These are phyloP conservation scores for Tillandsia fasciculata DNA, from an alignment of 176 grass and related monocot species.

Conservation along the genomic window DNA sequence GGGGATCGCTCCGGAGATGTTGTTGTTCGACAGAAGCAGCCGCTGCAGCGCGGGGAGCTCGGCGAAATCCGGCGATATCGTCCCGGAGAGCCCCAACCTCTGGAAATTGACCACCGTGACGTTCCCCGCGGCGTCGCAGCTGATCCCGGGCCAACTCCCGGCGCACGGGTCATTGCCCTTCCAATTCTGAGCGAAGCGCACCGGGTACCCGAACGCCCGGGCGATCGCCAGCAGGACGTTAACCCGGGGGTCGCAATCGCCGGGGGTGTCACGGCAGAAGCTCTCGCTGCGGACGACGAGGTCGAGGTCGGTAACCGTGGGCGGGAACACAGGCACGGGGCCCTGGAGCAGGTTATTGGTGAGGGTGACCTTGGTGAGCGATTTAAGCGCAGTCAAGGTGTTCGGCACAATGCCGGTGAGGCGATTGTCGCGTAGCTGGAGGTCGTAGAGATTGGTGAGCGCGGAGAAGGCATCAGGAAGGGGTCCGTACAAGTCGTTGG, in stretches of 20 bases:
- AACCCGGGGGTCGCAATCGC: constrained; percentile 53
- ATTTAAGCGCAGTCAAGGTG: constrained; percentile 36
- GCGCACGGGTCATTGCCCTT: constrained; percentile 55
- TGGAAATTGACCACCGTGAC: constrained; percentile 36
- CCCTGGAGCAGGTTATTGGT: constrained; percentile 73
- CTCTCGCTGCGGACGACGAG: constrained; percentile 4
- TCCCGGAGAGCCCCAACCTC: constrained; percentile 33
- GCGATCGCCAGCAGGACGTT: constrained; percentile 57
- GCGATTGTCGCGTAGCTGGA: constrained; percentile 65
- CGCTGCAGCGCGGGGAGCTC: constrained; percentile 35
- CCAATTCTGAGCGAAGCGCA: constrained; percentile 29
- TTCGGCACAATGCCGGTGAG: constrained; percentile 50
- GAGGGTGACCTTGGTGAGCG: constrained; percentile 36
- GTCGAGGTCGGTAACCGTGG: constrained; percentile 1
- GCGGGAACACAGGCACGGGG: constrained; percentile 23
- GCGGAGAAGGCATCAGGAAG: constrained; percentile 55
- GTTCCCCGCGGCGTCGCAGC: constrained; percentile 25
- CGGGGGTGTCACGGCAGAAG: constrained; percentile 40
- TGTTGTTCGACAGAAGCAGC: constrained; percentile 51
- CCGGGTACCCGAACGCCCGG: constrained; percentile 55
- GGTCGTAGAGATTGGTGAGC: constrained; percentile 27
- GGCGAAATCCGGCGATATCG: constrained; percentile 53
- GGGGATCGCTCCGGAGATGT: constrained; percentile 55
- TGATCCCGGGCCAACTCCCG: constrained; percentile 23
- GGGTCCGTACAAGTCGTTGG: constrained; percentile 56